Evolutionary conservation across 768 basidiomycete species (phyloP), one percentile per base, ranked within the genome.

Genomic region (Neoboletus brunneissimus): DNA sequence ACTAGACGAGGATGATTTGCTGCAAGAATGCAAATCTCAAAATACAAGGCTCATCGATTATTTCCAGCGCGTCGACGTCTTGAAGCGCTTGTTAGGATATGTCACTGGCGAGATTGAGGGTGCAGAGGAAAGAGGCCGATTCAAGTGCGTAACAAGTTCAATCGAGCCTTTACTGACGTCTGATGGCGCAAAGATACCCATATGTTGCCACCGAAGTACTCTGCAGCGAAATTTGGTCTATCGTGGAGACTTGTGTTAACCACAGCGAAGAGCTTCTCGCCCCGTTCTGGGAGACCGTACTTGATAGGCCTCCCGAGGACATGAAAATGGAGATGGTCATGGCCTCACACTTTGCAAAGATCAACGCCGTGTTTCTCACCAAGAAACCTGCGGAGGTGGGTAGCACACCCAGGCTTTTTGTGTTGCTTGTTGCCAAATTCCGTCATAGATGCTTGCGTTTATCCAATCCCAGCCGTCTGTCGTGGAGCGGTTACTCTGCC

Each of bases 11-110:
- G 88, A 92, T 67, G 94, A 98, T 70, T 79, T 98, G 44, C 77
- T 98, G 53, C 90, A 91, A 73, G 96, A 98, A 73, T 93, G 94
- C 82, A 98, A 98, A 74, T 81, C 88, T 1, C 90, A 96, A 74
- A 98, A 98, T 68, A 88, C 88, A 40, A 78, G 90, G 55, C 83
- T 96, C 48, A 89, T 91, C 63, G 89, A 91, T 68, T 93, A 93
- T 72, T 90, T 95, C 65, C 87, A 87, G 61, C 79, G 89, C 62
- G 78, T 84, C 49, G 91, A 93, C 69, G 87, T 93, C 47, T 75
- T 96, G 48, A 85, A 90, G 69, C 82, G 85, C 53, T 75, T 95
- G 64, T 73, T 94, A 54, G 88, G 83, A 25, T 94, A 94, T 77
- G 91, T 94, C 67, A 88, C 88, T 3, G 91, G 91, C 40, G 86